phyloP scores from a whole-genome alignment of 345 rosid genomes.

The Hevea brasiliensis region DNA sequence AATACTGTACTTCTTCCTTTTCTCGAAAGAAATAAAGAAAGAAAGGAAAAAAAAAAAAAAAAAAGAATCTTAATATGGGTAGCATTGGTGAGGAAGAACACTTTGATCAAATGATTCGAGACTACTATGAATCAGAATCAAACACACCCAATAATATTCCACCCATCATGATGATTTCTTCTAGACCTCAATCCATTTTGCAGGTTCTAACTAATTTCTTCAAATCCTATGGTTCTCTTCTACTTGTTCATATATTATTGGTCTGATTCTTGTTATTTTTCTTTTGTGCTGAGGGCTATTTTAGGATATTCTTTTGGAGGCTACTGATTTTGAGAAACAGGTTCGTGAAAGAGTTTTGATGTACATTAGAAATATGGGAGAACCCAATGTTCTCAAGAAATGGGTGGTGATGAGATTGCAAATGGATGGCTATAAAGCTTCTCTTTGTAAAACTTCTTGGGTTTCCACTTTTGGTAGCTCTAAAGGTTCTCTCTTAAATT shows the following conservation, averaged over 20 bases:
- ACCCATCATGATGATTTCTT: slow-evolving; percentile 4
- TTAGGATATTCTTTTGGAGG: slow-evolving; percentile 39
- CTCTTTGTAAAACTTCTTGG: slow-evolving; percentile 37
- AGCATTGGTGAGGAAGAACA: slow-evolving; percentile 49
- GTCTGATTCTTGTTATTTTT: not conserved
- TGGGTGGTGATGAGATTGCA: slow-evolving; percentile 30
- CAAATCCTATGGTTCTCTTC: no score
- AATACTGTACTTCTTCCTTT: not conserved
- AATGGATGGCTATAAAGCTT: slow-evolving; percentile 36
- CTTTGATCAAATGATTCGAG: slow-evolving; percentile 43
- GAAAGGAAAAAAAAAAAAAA: not conserved
- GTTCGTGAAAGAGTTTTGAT: slow-evolving; percentile 33
- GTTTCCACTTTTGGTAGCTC: slow-evolving; percentile 12
- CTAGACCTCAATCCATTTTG: slow-evolving; percentile 26
- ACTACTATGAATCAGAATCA: slow-evolving; percentile 44
- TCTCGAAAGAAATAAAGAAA: no score
- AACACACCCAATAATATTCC: not conserved
- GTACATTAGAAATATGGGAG: slow-evolving; percentile 25
- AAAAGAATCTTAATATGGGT: slow-evolving; percentile 25
- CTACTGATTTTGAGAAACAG: slow-evolving; percentile 32
- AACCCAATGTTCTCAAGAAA: slow-evolving; percentile 36
- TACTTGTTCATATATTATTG: not conserved
- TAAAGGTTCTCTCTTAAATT: slow-evolving; percentile 21
- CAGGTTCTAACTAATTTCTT: slow-evolving; percentile 23
- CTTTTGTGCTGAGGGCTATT: not conserved